phyloP scores from a whole-genome alignment of 441 rosid species.

The Kokia cookei region DNA sequence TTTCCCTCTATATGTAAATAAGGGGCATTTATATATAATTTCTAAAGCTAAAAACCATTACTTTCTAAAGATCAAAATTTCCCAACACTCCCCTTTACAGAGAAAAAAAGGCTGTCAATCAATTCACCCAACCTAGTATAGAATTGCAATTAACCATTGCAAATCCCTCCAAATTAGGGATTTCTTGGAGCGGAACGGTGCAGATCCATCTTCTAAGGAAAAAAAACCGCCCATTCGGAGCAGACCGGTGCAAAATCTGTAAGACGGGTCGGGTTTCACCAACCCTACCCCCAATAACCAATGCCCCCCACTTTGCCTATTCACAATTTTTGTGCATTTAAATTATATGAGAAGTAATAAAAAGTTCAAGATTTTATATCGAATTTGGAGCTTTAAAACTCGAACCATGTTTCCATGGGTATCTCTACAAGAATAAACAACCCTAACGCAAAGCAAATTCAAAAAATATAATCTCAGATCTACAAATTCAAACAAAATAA shows the following conservation, averaged over 20 bases:
- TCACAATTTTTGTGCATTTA: neutral
- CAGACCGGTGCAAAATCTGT: neutral
- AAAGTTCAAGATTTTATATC: neutral
- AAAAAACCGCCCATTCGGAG: neutral
- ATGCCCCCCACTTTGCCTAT: neutral
- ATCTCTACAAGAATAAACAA: neutral
- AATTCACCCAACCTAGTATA: neutral
- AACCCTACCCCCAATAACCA: neutral
- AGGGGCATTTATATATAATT: neutral
- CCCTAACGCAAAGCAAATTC: neutral
- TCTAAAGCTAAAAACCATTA: neutral
- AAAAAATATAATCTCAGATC: neutral
- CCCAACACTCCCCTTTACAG: neutral
- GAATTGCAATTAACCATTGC: neutral
- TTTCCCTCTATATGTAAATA: neutral
- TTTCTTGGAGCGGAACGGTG: neutral
- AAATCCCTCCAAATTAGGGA: neutral
- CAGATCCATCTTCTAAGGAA: neutral
- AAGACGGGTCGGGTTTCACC: neutral
- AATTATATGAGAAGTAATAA: neutral
- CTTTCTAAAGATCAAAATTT: neutral
- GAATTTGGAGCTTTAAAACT: neutral
- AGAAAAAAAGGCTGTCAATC: neutral
- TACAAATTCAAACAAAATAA: neutral
- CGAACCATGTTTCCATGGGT: neutral